Evolutionary conservation across 345 rosid species (phyloP).

Genomic region (Hibiscus syriacus): DNA sequence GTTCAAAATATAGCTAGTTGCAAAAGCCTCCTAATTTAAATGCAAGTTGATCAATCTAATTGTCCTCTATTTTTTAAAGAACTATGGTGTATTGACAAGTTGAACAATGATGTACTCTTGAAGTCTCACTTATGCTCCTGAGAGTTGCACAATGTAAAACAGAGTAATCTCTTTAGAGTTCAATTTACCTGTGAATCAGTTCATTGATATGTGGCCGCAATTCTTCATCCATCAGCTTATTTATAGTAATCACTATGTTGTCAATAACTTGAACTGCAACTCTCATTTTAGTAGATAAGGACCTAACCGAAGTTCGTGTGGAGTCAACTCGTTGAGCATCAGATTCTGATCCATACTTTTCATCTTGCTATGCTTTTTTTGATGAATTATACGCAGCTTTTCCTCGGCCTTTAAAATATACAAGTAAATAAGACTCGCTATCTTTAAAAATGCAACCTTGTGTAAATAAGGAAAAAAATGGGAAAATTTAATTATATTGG

Average conservation of each 20-base stretch:
- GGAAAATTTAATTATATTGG: not conserved
- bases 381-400: conserved; percentile 36
- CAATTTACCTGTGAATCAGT: conserved; percentile 36
- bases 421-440: not conserved
- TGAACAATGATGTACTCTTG: not conserved
- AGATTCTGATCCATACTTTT: conserved; percentile 27
- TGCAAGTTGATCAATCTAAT: not conserved
- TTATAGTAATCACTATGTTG: conserved; percentile 33
- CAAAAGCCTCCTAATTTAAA: not conserved
- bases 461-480: not conserved
- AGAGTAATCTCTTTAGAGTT: not conserved
- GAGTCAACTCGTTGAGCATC: conserved; percentile 31
- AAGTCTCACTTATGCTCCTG: conserved; percentile 22
- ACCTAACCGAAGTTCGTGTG: conserved; percentile 14
- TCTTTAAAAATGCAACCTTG: not conserved
- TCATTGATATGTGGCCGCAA: conserved; percentile 40
- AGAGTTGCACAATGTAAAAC: conserved; percentile 6
- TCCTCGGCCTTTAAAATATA: conserved; percentile 44
- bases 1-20: not conserved
- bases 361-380: conserved; percentile 39
- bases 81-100: not conserved
- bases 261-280: conserved; percentile 54
- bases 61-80: not conserved
- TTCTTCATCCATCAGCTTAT: conserved; percentile 45
- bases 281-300: conserved; percentile 37